Base-by-base conservation (phyloP, 2,329 filamentous ascomycete species). In the Aspergillus cejpii region DNA sequence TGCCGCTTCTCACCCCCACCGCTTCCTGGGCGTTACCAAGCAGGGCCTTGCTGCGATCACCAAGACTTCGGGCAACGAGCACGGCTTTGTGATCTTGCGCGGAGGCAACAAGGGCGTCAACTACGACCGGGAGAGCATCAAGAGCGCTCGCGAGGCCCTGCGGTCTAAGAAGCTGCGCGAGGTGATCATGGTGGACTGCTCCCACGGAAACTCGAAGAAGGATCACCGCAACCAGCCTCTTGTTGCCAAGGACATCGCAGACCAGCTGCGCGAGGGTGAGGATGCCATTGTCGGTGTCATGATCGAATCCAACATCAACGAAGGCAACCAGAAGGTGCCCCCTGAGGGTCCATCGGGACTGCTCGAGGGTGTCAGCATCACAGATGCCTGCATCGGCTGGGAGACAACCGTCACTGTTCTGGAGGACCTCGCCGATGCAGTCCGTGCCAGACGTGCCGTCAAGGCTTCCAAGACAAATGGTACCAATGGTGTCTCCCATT, bases 11-110 rank as follows among this genome's bases (percentile, higher is more conserved):
- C 67, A 74, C 58, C 71, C 71, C 7, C 92, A 98, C 70, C 91
- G 96, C 75, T 98, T 98, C 77, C 85, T 98, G 77, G 91, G 90
- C 70, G 92, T 98, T 39, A 98, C 92, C 24, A 98, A 98, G 77
- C 90, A 95, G 64, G 92, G 92, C 49, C 76, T 96, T 50, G 92
- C 91, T 37, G 90, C 92, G 50, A 97, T 98, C 59, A 95, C 90
- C 39, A 83, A 87, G 68, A 98, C 92, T 12, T 80, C 79, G 45
- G 92, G 92, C 44, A 98, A 98, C 68, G 86, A 95, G 71, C 88
- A 98, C 71, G 94, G 92, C 63, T 98, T 98, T 64, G 87, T 97
- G 41, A 96, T 98, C 62, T 77, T 98, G 49, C 82, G 92, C 50
- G 92, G 92, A 53, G 92, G 92, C 52, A 91, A 81, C 61, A 87